A percentile compares a stretch with the other conserved stretches of the same genome.
These are phyloP conservation scores for Diddensiella transvaalensis DNA, from an alignment of 805 yeast genomes.

Conservation along the genomic window DNA sequence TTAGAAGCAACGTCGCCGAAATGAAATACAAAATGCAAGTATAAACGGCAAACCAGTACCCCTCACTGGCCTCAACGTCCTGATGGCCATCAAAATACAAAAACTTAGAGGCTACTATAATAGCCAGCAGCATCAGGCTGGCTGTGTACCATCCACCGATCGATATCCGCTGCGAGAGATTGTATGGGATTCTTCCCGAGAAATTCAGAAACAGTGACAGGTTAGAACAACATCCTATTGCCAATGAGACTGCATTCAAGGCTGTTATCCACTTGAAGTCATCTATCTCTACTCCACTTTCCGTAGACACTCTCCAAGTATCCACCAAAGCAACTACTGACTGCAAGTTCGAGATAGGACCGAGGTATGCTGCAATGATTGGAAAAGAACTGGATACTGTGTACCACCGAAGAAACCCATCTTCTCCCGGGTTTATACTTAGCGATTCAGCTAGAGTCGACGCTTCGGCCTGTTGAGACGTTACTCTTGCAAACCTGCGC, in stretches of 20 bases:
- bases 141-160: conserved; percentile 65
- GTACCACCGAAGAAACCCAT: conserved; percentile 48
- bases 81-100: conserved; percentile 29
- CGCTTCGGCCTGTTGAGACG: not conserved
- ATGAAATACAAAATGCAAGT: conserved; percentile 59
- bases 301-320: conserved; percentile 52
- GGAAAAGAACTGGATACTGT: conserved; percentile 67
- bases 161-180: conserved; percentile 58
- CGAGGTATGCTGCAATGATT: conserved; percentile 68
- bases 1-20: conserved; percentile 49
- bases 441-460: not conserved
- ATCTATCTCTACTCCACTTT: conserved; percentile 18
- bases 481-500: not conserved
- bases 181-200: conserved; percentile 50
- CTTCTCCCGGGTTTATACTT: conserved; percentile 9
- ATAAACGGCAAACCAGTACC: conserved; percentile 74
- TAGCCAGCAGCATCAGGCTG: conserved; percentile 47
- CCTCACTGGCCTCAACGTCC: conserved; percentile 42
- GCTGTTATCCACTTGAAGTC: conserved; percentile 46
- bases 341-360: conserved; percentile 73
- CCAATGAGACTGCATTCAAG: conserved; percentile 59
- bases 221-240: conserved; percentile 64
- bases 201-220: conserved; percentile 67
- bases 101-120: conserved; percentile 40
- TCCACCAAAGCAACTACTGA: conserved; percentile 69